Percentiles rank a stretch among this genome's conserved stretches.
Evolutionary conservation across 2,329 filamentous ascomycete genomes (phyloP).

Genomic region (Cylindrodendrum hubeiense): DNA sequence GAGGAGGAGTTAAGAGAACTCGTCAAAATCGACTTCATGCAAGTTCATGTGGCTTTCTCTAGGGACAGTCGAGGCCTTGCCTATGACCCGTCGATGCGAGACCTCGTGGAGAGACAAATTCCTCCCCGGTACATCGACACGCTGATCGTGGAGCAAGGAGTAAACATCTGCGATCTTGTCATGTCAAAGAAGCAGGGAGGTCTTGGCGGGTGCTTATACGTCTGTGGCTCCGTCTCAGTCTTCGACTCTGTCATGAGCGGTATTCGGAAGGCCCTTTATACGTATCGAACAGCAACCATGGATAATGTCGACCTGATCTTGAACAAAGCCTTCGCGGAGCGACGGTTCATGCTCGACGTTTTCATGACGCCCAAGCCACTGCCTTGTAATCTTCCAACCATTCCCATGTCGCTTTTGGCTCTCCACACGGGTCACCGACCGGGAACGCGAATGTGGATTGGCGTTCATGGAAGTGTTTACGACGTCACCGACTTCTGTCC

Average conservation of each 20-base stretch:
- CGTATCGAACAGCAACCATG: constrained; percentile 63
- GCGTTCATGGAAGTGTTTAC: constrained; percentile 65
- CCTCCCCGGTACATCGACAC: constrained; percentile 65
- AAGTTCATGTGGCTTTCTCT: constrained; percentile 66
- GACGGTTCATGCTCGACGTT: constrained; percentile 68
- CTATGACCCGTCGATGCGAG: constrained; percentile 55
- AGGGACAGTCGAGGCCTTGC: constrained; percentile 61
- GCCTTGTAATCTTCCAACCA: constrained; percentile 62
- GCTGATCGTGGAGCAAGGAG: constrained; percentile 64
- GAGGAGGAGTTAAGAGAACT: constrained; percentile 35
- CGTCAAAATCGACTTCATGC: constrained; percentile 61
- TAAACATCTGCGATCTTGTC: constrained; percentile 64
- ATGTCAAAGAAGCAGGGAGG: constrained; percentile 69
- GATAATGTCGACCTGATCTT: constrained; percentile 63
- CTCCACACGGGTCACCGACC: constrained; percentile 63
- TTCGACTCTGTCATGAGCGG: constrained; percentile 67
- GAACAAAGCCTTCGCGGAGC: constrained; percentile 65
- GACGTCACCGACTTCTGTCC: constrained; percentile 65
- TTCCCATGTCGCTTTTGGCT: constrained; percentile 63
- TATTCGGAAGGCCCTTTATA: constrained; percentile 67
- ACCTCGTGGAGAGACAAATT: constrained; percentile 63
- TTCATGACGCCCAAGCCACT: constrained; percentile 68
- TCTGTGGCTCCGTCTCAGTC: constrained; percentile 46
- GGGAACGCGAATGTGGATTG: constrained; percentile 62
- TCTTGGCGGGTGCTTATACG: constrained; percentile 53